phyloP scores from a whole-genome alignment of 1,284 basidiomycete genomes.

The Cyathus olla region DNA sequence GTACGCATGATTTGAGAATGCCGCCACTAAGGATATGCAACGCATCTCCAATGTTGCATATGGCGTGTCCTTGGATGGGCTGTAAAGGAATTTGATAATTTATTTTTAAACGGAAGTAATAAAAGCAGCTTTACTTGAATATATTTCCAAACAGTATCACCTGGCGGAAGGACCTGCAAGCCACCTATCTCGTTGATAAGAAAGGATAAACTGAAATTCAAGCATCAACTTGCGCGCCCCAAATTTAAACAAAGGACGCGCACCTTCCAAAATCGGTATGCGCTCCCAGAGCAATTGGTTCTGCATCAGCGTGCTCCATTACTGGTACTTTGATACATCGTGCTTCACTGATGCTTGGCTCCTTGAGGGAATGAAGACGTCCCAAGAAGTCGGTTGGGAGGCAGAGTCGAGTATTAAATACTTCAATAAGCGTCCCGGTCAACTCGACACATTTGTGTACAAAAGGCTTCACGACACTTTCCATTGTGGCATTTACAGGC shows the following conservation, averaged over 20 bases:
- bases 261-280: slow-evolving; percentile 62
- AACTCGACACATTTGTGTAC: slow-evolving; percentile 57
- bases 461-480: slow-evolving; percentile 54
- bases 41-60: slow-evolving; percentile 72
- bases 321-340: slow-evolving; percentile 59
- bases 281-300: slow-evolving; percentile 45
- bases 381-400: slow-evolving; percentile 59
- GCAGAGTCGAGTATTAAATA: slow-evolving; percentile 62
- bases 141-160: slow-evolving; percentile 65
- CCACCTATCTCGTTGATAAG: slow-evolving; percentile 71
- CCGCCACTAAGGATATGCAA: slow-evolving; percentile 66
- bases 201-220: slow-evolving; percentile 45
- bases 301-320: slow-evolving; percentile 15
- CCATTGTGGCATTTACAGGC: slow-evolving; percentile 56
- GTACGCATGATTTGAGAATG: slow-evolving; percentile 63
- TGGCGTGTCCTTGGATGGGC: slow-evolving; percentile 61
- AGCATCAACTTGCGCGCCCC: slow-evolving; percentile 8
- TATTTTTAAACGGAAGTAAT: not conserved
- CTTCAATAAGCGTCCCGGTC: slow-evolving; percentile 55
- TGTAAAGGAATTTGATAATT: slow-evolving; percentile 12
- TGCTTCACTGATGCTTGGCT: slow-evolving; percentile 62
- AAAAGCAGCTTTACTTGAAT: slow-evolving; percentile 48
- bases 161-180: slow-evolving; percentile 67
- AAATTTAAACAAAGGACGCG: slow-evolving; percentile 16
- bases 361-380: slow-evolving; percentile 49